These are phyloP conservation scores for Trichoderma lentiforme DNA, from an alignment of 2,329 filamentous ascomycete species.

Conservation along the genomic window DNA sequence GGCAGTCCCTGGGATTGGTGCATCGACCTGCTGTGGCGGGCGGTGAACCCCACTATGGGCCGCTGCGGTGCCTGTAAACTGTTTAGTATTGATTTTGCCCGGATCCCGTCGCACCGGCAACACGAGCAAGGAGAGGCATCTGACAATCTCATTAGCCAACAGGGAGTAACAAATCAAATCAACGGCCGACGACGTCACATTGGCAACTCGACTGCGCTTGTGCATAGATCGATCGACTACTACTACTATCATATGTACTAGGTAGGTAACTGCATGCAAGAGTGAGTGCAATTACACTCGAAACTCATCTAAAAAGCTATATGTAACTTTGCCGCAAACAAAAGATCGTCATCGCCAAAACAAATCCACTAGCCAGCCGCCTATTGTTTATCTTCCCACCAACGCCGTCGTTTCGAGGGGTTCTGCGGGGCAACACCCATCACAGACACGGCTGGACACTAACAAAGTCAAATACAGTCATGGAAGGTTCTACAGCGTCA, in stretches of 20 bases:
- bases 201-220: not conserved
- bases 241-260: not conserved
- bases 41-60: slow-evolving; percentile 24
- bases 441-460: not conserved
- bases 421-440: slow-evolving; percentile 6
- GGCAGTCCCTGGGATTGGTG: not conserved
- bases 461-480: not conserved
- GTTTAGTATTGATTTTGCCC: not conserved
- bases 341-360: not conserved
- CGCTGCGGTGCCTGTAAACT: not conserved
- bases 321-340: not conserved
- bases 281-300: not conserved
- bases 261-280: not conserved
- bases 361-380: not conserved
- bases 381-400: not conserved
- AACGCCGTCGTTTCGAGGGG: not conserved
- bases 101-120: slow-evolving; percentile 10
- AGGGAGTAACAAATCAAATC: not conserved
- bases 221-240: not conserved
- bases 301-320: not conserved
- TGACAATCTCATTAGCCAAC: not conserved
- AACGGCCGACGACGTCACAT: not conserved
- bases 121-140: not conserved
- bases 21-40: slow-evolving; percentile 16
- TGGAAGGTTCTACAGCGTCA: not conserved